Evolutionary conservation across 176 grass and related monocot genomes (phyloP).

Genomic region (barley (Hordeum vulgare)): DNA sequence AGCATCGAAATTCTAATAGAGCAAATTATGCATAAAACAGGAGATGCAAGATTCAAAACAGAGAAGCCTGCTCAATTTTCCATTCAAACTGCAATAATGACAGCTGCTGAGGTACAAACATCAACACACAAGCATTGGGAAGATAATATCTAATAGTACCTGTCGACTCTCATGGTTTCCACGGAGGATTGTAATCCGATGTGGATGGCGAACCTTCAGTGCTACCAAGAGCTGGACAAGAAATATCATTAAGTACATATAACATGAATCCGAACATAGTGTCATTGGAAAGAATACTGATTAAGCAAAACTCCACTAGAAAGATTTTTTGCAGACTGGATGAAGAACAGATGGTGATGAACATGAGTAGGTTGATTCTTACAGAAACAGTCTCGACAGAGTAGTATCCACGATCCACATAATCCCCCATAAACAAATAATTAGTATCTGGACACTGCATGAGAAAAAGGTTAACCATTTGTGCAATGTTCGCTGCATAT

Average conservation of each 20-base stretch:
- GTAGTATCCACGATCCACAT: slow-evolving; percentile 95
- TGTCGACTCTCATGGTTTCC: slow-evolving; percentile 97
- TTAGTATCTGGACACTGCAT: slow-evolving; percentile 92
- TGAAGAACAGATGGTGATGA: background rate
- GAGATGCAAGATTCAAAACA: background rate
- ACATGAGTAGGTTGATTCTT: slow-evolving; percentile 25
- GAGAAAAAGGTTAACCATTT: background rate
- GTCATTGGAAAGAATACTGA: background rate
- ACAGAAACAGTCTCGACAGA: slow-evolving; percentile 98
- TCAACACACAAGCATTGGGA: background rate
- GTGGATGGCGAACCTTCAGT: slow-evolving; percentile 86
- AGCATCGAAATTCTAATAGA: background rate
- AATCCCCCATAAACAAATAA: slow-evolving; percentile 99
- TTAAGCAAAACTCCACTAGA: background rate
- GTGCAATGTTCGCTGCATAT: background rate
- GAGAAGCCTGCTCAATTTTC: background rate
- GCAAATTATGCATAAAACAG: background rate
- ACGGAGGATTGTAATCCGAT: slow-evolving; percentile 91
- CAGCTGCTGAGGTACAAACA: background rate
- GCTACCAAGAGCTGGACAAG: slow-evolving; percentile 83
- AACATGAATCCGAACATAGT: background rate
- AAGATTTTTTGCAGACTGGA: background rate
- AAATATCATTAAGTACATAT: slow-evolving; percentile 15
- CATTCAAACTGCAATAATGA: background rate
- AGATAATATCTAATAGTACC: slow-evolving; percentile 25